A percentile compares a stretch with the other conserved stretches of the same genome.
phyloP scores from a whole-genome alignment of 495 filamentous ascomycete species.

The Clavariopsis aquatica region DNA sequence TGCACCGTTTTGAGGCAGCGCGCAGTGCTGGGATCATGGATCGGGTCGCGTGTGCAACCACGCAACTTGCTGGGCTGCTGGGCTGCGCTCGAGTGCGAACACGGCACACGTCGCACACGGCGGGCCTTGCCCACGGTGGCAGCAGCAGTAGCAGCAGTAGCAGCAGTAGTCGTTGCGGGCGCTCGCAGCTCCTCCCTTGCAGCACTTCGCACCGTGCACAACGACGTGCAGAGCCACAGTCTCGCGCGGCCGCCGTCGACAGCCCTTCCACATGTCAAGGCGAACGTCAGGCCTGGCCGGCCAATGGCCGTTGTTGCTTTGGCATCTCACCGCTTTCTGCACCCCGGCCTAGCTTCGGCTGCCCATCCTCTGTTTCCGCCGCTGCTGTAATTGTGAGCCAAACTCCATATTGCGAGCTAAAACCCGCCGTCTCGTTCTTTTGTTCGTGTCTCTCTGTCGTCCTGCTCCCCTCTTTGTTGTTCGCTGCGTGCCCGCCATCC shows the following conservation, averaged over 20 bases:
- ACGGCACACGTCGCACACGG: background rate
- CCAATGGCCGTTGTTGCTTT: background rate
- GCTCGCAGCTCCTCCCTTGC: no score
- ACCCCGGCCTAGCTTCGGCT: constrained; percentile 3
- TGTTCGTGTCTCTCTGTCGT: background rate
- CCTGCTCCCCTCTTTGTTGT: background rate
- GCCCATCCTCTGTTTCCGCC: constrained; percentile 6
- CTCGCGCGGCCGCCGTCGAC: background rate
- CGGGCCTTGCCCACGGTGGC: background rate
- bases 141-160: background rate
- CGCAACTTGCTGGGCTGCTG: no score
- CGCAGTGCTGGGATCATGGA: constrained; percentile 12
- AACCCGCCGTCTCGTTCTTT: background rate
- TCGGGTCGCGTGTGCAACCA: background rate
- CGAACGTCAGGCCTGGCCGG: background rate
- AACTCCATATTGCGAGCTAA: constrained; percentile 21
- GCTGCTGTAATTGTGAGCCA: constrained; percentile 17
- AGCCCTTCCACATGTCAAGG: background rate
- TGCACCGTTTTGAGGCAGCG: background rate
- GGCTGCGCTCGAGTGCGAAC: background rate
- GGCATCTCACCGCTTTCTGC: background rate
- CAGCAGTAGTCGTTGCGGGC: background rate
- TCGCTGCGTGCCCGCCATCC: background rate
- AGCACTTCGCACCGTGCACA: background rate
- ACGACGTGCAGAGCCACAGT: constrained; percentile 1